Evolutionary conservation across 192 early-diverging fungal genomes (phyloP), one percentile per base, ranked within the genome.

Genomic region (Backusella morwellensis): DNA sequence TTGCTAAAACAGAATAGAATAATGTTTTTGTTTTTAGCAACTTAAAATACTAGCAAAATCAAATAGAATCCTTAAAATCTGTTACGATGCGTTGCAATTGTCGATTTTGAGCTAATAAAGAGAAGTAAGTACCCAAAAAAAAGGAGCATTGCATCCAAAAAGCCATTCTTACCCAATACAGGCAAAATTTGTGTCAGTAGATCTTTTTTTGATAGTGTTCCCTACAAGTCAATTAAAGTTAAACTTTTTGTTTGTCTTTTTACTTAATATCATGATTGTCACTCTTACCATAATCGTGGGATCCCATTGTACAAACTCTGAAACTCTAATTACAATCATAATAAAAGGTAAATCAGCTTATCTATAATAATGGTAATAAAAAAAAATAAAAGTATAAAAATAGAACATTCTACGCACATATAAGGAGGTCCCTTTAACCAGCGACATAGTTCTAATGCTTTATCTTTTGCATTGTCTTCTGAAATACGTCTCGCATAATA

Each of bases 391-490:
- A 32, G 32, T 26, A 19, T 0, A 72, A 34, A 75, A 12, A 59
- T 8, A 79, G 17, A 21, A 1, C 17, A 40, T 19, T 9, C 15
- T 50, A 63, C 79, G 78, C 84, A 88, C 88, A 77, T 78, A 56
- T 81, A 82, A 44, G 84, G 80, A 14, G 90, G 87, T 12, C 90
- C 92, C 21, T 90, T 75, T 47, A 94, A 80, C 68, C 87, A 87
- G 68, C 91, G 87, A 80, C 91, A 92, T 17, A 94, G 71, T 77
- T 94, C 94, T 73, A 88, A 86, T 7, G 87, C 87, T 76, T 90
- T 91, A 0, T 79, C 80, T 32, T 90, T 83, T 21, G 84, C 83
- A 41, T 86, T 86, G 70, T 92, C 91, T 69, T 94, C 88, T 6
- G 91, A 86, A 23, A 95, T 78, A 68, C 88, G 86, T 47, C 89